Base-by-base conservation (phyloP, 2,329 filamentous ascomycete species). In the Drechslerella coelobrocha region DNA sequence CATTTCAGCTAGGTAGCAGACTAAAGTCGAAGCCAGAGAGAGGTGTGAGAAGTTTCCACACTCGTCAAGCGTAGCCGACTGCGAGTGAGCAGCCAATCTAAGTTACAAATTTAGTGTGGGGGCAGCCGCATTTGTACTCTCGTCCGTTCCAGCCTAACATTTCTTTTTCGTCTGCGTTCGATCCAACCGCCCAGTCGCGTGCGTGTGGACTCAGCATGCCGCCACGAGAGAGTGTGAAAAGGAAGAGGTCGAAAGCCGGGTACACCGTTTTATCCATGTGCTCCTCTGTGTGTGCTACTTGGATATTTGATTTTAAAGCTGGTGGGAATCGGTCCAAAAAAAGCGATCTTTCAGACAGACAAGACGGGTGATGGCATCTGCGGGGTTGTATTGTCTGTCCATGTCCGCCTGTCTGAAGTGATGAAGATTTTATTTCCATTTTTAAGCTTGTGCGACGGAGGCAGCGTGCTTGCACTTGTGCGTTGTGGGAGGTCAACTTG, bases 251-350 rank as follows among this genome's bases (percentile, higher is more conserved):
- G 31, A 34, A 14, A 31, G 41, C 56, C 56, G 45, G 56, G 56
- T 61, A 51, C 27, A 61, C 56, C 47, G 47, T 51, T 61, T 52
- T 61, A 51, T 52, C 31, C 43, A 61, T 41, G 56, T 61, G 45
- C 31, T 41, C 56, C 41, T 39, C 12, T n/a, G 12, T 39, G 12
- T 4, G 4, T 10, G 34, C 12, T 7, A 12, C 29, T 34, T 34
- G 29, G 29, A 39, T 10, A 29, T n/a, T 26, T 12, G 5, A 12
- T 51, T 37, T 51, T 61, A 47, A 52, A 61, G 52, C 56, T 19
- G 45, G n/a, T n/a, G n/a, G n/a, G n/a, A n/a, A n/a, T n/a, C n/a
- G n/a, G n/a, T n/a, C n/a, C n/a, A n/a, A n/a, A n/a, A n/a, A n/a
- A n/a, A n/a, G n/a, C n/a, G n/a, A n/a, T n/a, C n/a, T n/a, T n/a